Evolutionary conservation across 352 stramenopile genomes (phyloP), one percentile per base, ranked within the genome.

Genomic region (Labyrinthula sp.): DNA sequence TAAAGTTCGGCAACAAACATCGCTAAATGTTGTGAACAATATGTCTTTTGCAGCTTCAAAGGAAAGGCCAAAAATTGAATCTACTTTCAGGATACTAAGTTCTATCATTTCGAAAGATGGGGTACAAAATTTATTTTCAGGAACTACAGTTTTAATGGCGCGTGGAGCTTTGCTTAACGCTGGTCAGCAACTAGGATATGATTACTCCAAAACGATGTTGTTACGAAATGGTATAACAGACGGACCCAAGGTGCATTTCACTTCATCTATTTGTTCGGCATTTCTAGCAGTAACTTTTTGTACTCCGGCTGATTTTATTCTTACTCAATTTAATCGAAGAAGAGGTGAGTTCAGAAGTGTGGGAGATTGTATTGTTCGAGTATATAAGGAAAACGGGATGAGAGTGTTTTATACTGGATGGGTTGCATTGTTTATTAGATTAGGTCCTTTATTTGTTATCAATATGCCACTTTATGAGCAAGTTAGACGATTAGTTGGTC

Each of bases 141-240:
- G 49, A 7, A 27, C 49, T 1, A 34, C 40, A n/a, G 35, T 45
- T 10, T 38, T 58, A 5, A 28, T 58, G 15, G 30, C 48, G 14
- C 49, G 49, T 29, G 49, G 49, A 12, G 49, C 49, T 5, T 9
- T 58, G 30, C 49, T 58, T 3, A 38, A 20, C 7, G 40, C 40
- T n/a, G 49, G 49, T 4, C 18, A 26, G 25, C 49, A 58, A 38
- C 23, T 58, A 14, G 49, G 49, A 25, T 58, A 58, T 45, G 49
- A 58, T 45, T 54, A 43, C 27, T 25, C 23, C 40, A 58, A 58
- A 38, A 58, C 49, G 3, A 26, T 33, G 37, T 20, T 31, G 1
- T 27, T 27, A 35, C 18, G 25, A 14, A 10, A 7, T 6, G 15
- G 27, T 6, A 6, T 47, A 14, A 23, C 27, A 6, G 45, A 54